phyloP scores from a whole-genome alignment of 345 rosid genomes.

The Jatropha curcas region DNA sequence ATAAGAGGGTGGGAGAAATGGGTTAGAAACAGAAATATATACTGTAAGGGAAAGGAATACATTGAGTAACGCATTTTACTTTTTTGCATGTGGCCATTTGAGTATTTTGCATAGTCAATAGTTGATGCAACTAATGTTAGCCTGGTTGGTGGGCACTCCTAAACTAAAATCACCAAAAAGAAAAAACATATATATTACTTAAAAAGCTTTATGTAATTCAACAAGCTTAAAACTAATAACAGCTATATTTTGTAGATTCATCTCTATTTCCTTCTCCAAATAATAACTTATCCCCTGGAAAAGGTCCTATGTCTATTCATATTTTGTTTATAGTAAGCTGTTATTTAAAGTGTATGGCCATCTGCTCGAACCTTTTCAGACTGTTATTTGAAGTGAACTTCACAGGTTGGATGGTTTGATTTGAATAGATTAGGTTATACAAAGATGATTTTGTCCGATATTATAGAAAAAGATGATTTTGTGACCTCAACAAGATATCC shows the following conservation, averaged over 20 bases:
- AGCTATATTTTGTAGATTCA: background rate
- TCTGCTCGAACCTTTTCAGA: background rate
- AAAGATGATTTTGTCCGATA: no score
- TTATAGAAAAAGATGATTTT: background rate
- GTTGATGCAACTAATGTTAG: constrained; percentile 64
- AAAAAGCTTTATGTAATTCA: constrained; percentile 24
- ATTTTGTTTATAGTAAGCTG: no score
- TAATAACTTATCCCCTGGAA: background rate
- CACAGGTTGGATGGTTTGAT: constrained; percentile 29
- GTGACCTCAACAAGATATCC: background rate
- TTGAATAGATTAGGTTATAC: constrained; percentile 23
- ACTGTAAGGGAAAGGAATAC: constrained; percentile 24
- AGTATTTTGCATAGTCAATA: constrained; percentile 48
- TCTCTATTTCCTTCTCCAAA: background rate
- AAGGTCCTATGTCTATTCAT: no score
- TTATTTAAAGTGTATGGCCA: constrained; percentile 11
- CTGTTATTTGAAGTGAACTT: constrained; percentile 9
- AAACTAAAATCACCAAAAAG: constrained; percentile 34
- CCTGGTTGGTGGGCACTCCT: constrained; percentile 51
- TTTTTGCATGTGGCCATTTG: constrained; percentile 18
- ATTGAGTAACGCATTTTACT: background rate
- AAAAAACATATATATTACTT: constrained; percentile 9
- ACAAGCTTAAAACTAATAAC: constrained; percentile 27
- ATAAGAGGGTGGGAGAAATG: constrained; percentile 29
- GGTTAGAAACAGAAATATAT: constrained; percentile 38